Percentiles rank a stretch among this genome's conserved stretches.
These are phyloP conservation scores for Thalassiosira mediterranea DNA, from an alignment of 352 stramenopile genomes.

Conservation along the genomic window DNA sequence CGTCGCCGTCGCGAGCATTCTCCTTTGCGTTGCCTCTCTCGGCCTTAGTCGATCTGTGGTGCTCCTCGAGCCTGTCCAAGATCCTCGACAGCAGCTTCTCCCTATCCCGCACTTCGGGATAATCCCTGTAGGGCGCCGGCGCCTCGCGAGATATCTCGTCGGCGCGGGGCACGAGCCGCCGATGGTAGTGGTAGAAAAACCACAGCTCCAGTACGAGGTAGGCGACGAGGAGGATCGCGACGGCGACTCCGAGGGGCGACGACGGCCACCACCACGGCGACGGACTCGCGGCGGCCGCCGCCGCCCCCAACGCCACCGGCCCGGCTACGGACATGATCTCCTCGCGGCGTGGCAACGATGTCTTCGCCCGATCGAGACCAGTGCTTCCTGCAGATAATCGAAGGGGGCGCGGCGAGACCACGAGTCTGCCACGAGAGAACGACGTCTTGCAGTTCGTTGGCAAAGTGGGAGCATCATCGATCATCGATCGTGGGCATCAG, in stretches of 20 bases:
- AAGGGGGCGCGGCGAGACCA: too few relatives aligned
- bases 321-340: too few relatives aligned
- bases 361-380: too few relatives aligned
- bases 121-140: conserved; percentile 58
- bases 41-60: conserved; percentile 20
- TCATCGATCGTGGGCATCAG: too few relatives aligned
- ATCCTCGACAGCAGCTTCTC: conserved; percentile 55
- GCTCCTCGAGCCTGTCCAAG: conserved; percentile 50
- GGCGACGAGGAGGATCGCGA: conserved; percentile 21
- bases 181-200: conserved; percentile 60
- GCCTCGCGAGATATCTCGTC: conserved; percentile 34
- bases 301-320: too few relatives aligned
- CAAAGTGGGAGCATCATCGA: too few relatives aligned
- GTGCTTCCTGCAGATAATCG: too few relatives aligned
- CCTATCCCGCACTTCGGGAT: conserved; percentile 48
- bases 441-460: too few relatives aligned
- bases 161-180: conserved; percentile 49
- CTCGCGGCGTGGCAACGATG: neutral
- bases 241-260: conserved; percentile 1
- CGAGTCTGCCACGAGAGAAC: too few relatives aligned
- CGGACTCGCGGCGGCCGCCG: neutral
- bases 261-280: neutral
- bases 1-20: conserved; percentile 4
- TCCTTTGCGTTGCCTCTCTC: conserved; percentile 8
- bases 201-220: conserved; percentile 55